Base-by-base conservation (phyloP, 2,329 filamentous ascomycete genomes). In the Aspergillus phoenicis region DNA sequence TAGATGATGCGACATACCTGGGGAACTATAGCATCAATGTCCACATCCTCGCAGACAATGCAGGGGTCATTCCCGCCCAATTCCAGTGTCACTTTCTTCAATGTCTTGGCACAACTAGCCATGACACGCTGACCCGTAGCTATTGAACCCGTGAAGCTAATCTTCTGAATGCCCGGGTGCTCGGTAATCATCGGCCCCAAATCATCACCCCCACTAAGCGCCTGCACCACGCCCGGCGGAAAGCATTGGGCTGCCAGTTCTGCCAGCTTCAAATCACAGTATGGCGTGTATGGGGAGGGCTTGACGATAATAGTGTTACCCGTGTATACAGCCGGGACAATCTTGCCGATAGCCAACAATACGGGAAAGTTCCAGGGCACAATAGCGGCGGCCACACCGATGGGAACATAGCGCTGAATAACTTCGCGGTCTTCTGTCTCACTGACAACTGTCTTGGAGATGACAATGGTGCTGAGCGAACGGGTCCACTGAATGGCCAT, bases 361-460 rank as follows among this genome's bases (percentile, higher is more conserved):
- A 78, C 61, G 4, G 78, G 77, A 63, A 73, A 87, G 70, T 88
- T 88, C 85, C 86, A 88, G 1, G 85, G 85, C 24, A 83, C 82
- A 65, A 87, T 87, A 60, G 81, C 85, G 11, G 78, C 83, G 1
- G 80, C 66, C 13, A 80, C 75, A 4, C 78, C 77, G 2, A 80
- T 61, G 0, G 78, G 78, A 0, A 69, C 73, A 57, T 77, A 73
- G n/a, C 75, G 70, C 55, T 74, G 69, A 33, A 75, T 63, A 11
- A 77, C 63, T 48, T 70, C 66, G 24, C 61, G 62, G 10, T 75
- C 75, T 11, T 79, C 78, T 53, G 79, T 80, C 39, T 85, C 82
- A 63, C 80, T 77, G 58, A 84, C 72, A 60, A 83, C 66, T 45
- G 82, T 79, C 57, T 82, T 80, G 47, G 79, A 71, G 8, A 85